phyloP scores from a whole-genome alignment of 2,329 filamentous ascomycete genomes.

The Ramularia endophylla region DNA sequence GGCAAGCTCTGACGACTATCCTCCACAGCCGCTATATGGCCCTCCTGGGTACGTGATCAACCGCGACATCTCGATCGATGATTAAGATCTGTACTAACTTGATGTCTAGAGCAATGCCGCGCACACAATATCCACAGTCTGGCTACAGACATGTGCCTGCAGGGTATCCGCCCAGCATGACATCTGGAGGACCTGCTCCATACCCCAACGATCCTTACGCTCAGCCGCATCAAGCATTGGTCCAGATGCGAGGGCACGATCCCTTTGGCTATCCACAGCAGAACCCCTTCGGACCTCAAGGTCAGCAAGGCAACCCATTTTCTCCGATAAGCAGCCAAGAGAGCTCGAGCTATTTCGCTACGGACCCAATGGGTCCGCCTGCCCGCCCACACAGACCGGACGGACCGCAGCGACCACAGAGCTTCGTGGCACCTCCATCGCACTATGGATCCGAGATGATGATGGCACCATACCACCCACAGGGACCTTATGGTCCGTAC shows the following conservation, averaged over 20 bases:
- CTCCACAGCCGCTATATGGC: conserved; percentile 34
- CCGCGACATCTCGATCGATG: too few species aligned
- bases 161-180: conserved; percentile 27
- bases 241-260: conserved; percentile 29
- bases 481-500: conserved; percentile 3
- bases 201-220: conserved; percentile 22
- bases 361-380: conserved; percentile 21
- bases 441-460: conserved; percentile 25
- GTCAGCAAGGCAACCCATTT: conserved; percentile 24
- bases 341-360: conserved; percentile 33
- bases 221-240: conserved; percentile 23
- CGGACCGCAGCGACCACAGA: conserved; percentile 24
- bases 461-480: conserved; percentile 21
- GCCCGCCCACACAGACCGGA: conserved; percentile 21
- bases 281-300: conserved; percentile 36
- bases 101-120: conserved; percentile 16
- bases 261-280: conserved; percentile 32
- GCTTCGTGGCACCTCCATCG: conserved; percentile 23
- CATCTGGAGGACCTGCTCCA: conserved; percentile 11
- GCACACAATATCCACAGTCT: conserved; percentile 28
- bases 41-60: conserved; percentile 26
- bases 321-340: conserved; percentile 24
- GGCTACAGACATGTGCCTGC: conserved; percentile 27
- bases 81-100: too few species aligned
- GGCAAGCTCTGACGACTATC: conserved; percentile 42